A percentile compares a stretch with the other conserved stretches of the same genome.
phyloP scores from a whole-genome alignment of 257 asterid species.

The Buddleja alternifolia region DNA sequence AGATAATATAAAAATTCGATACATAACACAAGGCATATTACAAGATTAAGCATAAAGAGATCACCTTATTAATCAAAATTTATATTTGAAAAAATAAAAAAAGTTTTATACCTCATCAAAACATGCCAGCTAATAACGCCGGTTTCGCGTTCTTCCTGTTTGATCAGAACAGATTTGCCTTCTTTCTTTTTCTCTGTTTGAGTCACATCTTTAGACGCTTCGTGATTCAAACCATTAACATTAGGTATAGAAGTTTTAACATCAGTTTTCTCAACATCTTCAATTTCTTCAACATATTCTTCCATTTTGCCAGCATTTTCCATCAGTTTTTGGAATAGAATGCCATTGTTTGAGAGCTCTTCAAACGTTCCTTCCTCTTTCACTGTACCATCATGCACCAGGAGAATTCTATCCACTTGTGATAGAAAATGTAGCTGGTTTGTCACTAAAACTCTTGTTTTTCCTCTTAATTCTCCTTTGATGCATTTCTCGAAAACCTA shows the following conservation, averaged over 20 bases:
- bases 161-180: conserved; percentile 85
- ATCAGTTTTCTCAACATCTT: conserved; percentile 40
- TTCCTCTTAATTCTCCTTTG: conserved; percentile 80
- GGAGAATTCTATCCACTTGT: conserved; percentile 87
- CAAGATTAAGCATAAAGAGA: conserved; percentile 10
- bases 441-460: conserved; percentile 93
- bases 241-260: conserved; percentile 42
- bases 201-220: conserved; percentile 48
- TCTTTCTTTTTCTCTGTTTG: conserved; percentile 53
- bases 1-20: neutral
- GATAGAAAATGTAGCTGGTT: conserved; percentile 96
- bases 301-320: conserved; percentile 99
- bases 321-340: conserved; percentile 83
- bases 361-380: conserved; percentile 99
- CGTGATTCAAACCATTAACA: conserved; percentile 56
- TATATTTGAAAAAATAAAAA: neutral
- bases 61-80: neutral
- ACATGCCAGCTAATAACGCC: conserved; percentile 94
- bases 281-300: conserved; percentile 76
- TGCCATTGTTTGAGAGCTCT: conserved; percentile 82
- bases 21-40: conserved; percentile 2
- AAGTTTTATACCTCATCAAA: conserved; percentile 61
- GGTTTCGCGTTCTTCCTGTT: conserved; percentile 98
- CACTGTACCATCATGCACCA: conserved; percentile 91
- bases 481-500: conserved; percentile 94